phyloP scores from a whole-genome alignment of 1,139 yeast species.

The Blastobotrys raffinosifermentans region DNA sequence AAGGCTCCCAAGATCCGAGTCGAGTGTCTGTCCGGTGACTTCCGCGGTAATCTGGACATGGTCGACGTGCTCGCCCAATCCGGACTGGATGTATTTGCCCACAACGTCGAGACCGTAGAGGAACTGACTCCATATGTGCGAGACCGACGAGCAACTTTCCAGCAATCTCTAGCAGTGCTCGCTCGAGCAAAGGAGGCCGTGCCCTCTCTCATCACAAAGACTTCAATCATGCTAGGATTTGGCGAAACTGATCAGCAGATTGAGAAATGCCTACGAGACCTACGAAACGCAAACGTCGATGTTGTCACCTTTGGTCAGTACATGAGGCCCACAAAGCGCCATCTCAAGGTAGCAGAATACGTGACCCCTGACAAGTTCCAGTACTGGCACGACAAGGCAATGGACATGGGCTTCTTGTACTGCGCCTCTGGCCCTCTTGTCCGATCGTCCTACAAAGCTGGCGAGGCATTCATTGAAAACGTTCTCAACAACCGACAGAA shows the following conservation, averaged over 20 bases:
- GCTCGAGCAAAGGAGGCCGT: constrained; percentile 72
- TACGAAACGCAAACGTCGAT: constrained; percentile 75
- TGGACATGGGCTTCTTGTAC: constrained; percentile 86
- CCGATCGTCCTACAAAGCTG: constrained; percentile 95
- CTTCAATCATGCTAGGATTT: constrained; percentile 93
- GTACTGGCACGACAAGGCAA: constrained; percentile 83
- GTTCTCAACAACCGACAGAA: constrained; percentile 67
- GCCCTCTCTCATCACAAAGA: constrained; percentile 78
- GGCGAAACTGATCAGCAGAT: constrained; percentile 95
- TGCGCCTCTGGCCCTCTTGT: constrained; percentile 98
- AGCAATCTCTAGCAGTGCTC: constrained; percentile 77
- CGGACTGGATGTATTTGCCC: constrained; percentile 95
- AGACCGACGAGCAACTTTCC: constrained; percentile 93
- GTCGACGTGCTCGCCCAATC: constrained; percentile 74
- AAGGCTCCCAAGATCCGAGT: constrained; percentile 90
- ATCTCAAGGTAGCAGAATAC: constrained; percentile 96
- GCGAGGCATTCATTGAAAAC: constrained; percentile 95
- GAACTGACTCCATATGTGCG: constrained; percentile 90
- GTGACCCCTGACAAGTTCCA: constrained; percentile 93
- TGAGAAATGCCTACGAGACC: constrained; percentile 63
- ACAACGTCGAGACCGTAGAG: constrained; percentile 94
- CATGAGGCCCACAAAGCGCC: constrained; percentile 98
- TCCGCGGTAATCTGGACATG: constrained; percentile 81
- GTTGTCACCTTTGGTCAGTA: constrained; percentile 98
- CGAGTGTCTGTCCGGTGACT: constrained; percentile 93